Base-by-base conservation (phyloP, 352 stramenopile species). In the Globisporangium alternatum region DNA sequence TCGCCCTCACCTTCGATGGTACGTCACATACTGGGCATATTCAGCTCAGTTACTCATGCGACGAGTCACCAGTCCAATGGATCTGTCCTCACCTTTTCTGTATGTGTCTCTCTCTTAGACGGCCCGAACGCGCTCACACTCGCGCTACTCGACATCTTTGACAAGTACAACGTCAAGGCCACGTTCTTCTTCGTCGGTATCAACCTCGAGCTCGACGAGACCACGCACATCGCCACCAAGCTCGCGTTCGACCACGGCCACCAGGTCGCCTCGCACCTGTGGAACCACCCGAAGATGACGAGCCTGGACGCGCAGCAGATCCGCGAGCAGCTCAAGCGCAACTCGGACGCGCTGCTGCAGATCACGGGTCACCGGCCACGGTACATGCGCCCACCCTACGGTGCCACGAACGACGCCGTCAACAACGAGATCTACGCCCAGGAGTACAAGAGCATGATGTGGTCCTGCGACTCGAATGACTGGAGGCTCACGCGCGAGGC, bases 181-280 rank as follows among this genome's bases (percentile, higher is more conserved):
- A 63, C 57, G 47, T 63, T 63, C 57, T 63, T 63, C 57, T 63
- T 63, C 44, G 57, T 63, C 21, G 57, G 57, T 17, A 37, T 55
- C n/a, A 63, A 63, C 41, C 33, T 56, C 28, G 43, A 63, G 19
- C 47, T 54, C 44, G 57, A 63, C 30, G 30, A 22, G 19, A 56
- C 47, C 1, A 63, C 39, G 9, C 43, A 44, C n/a, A n/a, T 21
- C 5, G 57, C 57, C 13, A 31, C 47, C 15, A 52, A 47, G 33
- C 57, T 41, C 44, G 30, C 33, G 10, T 37, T 56, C 21, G 44
- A 63, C 5, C 8, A 37, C 5, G 57, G 57, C 5, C 57, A 63
- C 33, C 57, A 63, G 5, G 57, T 56, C 19, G 57, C 57, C n/a
- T 63, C 57, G 30, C 57, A 63, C 21, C 22, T 52, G 7, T 63